Evolutionary conservation across 352 stramenopile genomes (phyloP).

Genomic region (Halophytophthora polymorphica): DNA sequence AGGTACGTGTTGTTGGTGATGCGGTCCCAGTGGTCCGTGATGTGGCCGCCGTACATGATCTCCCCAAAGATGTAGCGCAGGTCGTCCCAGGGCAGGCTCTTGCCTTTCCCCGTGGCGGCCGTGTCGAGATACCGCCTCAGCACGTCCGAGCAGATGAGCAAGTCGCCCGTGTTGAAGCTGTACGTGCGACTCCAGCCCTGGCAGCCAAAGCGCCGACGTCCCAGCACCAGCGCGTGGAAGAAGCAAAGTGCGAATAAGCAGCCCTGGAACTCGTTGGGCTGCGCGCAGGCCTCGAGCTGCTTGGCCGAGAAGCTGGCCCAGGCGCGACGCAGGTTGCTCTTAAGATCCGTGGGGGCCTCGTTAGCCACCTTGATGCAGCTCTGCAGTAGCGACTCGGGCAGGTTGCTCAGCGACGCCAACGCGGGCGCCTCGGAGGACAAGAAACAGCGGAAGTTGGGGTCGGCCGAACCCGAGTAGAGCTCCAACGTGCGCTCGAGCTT

Average conservation of each 20-base stretch:
- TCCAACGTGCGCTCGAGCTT: conserved; percentile 79
- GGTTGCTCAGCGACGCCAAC: conserved; percentile 81
- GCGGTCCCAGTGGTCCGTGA: conserved; percentile 82
- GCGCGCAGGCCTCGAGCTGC: conserved; percentile 59
- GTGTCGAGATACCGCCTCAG: conserved; percentile 67
- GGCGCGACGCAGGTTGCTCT: conserved; percentile 77
- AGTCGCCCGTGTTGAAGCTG: conserved; percentile 93
- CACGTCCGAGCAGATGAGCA: conserved; percentile 91
- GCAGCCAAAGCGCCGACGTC: conserved; percentile 84
- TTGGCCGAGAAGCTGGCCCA: conserved; percentile 82
- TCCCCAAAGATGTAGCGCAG: conserved; percentile 91
- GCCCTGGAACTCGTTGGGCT: conserved; percentile 87
- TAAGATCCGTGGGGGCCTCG: conserved; percentile 76
- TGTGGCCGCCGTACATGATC: conserved; percentile 90
- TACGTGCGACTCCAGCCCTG: conserved; percentile 93
- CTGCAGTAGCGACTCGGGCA: conserved; percentile 82
- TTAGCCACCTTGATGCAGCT: conserved; percentile 88
- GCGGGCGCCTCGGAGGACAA: conserved; percentile 90
- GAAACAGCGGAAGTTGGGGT: conserved; percentile 94
- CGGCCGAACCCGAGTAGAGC: conserved; percentile 74
- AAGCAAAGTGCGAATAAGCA: conserved; percentile 94
- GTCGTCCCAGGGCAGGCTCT: conserved; percentile 72
- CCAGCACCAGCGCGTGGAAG: conserved; percentile 92
- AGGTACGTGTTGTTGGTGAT: conserved; percentile 84
- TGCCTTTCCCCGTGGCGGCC: conserved; percentile 18